Conservation (phyloP, 208 protist genomes). For the Balamuthia mandrillaris region DNA sequence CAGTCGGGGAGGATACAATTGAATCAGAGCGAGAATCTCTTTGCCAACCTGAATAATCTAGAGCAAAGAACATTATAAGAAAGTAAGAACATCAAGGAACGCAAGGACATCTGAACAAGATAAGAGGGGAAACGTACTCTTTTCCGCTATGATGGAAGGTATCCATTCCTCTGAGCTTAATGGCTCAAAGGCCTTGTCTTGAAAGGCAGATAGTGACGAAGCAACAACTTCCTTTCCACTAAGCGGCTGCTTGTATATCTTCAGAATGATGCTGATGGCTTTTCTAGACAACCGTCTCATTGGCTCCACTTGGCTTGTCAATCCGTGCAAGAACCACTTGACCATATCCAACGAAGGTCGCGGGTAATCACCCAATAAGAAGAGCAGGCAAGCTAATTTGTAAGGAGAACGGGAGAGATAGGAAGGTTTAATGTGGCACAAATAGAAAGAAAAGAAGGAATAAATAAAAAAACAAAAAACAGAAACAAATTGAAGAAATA, state of each 20-base stretch:
- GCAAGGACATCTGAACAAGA: neutral
- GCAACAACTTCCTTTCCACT: neutral
- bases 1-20: no score
- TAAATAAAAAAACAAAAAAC: neutral
- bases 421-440: neutral
- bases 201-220: neutral
- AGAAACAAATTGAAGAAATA: neutral
- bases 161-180: neutral
- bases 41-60: no score
- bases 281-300: neutral
- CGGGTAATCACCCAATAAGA: neutral
- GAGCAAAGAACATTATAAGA: no score
- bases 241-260: constrained; percentile 17
- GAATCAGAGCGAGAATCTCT: no score
- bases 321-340: neutral
- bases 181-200: neutral
- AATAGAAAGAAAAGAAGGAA: neutral
- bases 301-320: neutral
- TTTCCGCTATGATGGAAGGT: neutral
- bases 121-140: neutral
- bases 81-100: no score
- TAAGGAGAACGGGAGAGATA: neutral
- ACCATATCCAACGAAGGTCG: neutral
- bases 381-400: neutral
- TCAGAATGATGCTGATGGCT: neutral